phyloP scores from a whole-genome alignment of 2,329 filamentous ascomycete genomes.

The Xylaria digitata region DNA sequence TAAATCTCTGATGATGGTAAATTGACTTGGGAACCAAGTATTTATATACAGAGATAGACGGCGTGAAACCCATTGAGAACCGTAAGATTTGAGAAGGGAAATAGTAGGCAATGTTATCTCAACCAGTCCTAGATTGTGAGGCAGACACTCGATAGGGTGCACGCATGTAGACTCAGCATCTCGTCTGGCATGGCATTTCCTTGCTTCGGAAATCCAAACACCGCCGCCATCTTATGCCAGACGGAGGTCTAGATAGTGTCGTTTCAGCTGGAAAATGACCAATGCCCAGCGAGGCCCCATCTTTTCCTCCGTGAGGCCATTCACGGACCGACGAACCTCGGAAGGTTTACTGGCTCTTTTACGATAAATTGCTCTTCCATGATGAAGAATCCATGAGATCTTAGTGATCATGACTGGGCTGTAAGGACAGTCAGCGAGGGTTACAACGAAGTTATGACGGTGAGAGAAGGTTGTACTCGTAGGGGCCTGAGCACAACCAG shows the following conservation, averaged over 20 bases:
- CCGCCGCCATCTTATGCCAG: conserved; percentile 20
- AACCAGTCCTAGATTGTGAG: background rate
- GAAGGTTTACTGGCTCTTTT: conserved; percentile 7
- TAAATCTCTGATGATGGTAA: background rate
- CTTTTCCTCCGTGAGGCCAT: conserved; percentile 9
- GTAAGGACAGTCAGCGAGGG: conserved; percentile 3
- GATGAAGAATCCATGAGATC: background rate
- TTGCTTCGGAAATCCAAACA: conserved; percentile 5
- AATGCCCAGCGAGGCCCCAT: background rate
- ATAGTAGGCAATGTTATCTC: background rate
- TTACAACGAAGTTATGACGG: conserved; percentile 6
- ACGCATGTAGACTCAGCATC: background rate
- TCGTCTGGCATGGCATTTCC: conserved; percentile 8
- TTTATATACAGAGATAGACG: conserved; percentile 9
- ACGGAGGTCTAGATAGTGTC: background rate
- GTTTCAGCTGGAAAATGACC: background rate
- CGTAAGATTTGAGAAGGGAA: background rate
- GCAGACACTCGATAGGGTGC: background rate
- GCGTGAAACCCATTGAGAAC: background rate
- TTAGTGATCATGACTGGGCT: background rate
- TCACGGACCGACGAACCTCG: background rate
- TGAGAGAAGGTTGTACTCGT: conserved; percentile 10
- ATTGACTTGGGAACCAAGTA: background rate
- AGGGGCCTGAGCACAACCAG: background rate
- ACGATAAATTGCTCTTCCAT: conserved; percentile 7